Conservation (phyloP, 768 basidiomycete genomes). For the Auricularia cornea region DNA sequence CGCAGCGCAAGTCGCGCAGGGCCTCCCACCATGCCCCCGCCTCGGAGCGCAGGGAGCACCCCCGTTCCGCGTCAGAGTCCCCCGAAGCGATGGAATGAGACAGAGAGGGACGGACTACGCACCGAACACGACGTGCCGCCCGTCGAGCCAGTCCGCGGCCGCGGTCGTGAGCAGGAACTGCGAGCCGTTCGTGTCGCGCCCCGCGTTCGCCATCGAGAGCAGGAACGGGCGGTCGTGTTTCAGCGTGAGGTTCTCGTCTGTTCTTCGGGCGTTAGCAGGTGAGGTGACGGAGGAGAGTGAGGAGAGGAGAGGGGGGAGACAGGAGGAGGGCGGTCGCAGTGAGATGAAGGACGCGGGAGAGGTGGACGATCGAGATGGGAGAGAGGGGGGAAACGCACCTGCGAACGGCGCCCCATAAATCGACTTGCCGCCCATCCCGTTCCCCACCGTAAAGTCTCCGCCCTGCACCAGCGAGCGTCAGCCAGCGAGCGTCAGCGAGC, state of each 20-base stretch:
- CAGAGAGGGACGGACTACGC: too few species aligned
- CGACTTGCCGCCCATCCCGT: conserved; percentile 75
- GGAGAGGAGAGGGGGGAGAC: neutral
- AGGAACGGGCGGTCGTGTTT: conserved; percentile 65
- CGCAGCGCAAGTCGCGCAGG: too few species aligned
- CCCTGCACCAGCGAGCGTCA: too few species aligned
- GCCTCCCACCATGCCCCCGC: too few species aligned
- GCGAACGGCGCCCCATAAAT: conserved; percentile 64
- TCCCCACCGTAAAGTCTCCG: conserved; percentile 32
- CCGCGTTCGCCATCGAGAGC: conserved; percentile 76
- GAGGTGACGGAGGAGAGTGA: too few species aligned
- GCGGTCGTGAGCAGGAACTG: conserved; percentile 91
- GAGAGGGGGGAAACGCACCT: conserved; percentile 31
- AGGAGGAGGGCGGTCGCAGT: neutral
- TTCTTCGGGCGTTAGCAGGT: conserved; percentile 17
- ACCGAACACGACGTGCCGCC: conserved; percentile 84
- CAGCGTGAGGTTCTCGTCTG: conserved; percentile 78
- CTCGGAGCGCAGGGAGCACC: too few species aligned
- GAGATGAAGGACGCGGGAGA: neutral
- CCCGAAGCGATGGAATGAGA: too few species aligned
- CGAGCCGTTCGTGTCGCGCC: conserved; percentile 73
- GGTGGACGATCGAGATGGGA: neutral
- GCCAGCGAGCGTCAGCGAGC: too few species aligned
- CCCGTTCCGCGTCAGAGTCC: too few species aligned
- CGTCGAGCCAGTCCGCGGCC: conserved; percentile 70